These are phyloP conservation scores for Clarkia xantiana DNA, from an alignment of 345 rosid species.

Conservation along the genomic window DNA sequence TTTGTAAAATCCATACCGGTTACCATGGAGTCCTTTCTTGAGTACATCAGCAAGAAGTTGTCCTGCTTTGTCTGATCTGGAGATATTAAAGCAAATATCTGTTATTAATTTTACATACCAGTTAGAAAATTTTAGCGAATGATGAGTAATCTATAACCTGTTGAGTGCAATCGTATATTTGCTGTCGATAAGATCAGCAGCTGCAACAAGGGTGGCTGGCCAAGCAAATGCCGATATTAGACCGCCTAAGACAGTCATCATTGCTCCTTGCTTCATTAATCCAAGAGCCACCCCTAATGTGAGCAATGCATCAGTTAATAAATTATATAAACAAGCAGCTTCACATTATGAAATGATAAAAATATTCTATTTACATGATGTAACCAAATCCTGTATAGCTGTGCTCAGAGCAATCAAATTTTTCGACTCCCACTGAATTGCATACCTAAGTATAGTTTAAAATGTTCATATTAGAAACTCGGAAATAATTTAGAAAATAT, in stretches of 20 bases:
- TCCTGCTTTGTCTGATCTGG: conserved; percentile 88
- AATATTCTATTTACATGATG: conserved; percentile 55
- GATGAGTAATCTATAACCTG: conserved; percentile 34
- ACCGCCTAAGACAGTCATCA: conserved; percentile 80
- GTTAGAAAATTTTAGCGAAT: no score
- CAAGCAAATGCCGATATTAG: conserved; percentile 74
- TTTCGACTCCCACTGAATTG: conserved; percentile 82
- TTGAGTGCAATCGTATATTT: conserved; percentile 79
- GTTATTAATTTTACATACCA: no score
- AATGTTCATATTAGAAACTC: not conserved
- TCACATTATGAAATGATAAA: conserved; percentile 5
- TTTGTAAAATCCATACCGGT: conserved; percentile 35
- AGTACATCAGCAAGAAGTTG: conserved; percentile 79
- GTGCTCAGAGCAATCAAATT: conserved; percentile 89
- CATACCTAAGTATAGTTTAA: conserved; percentile 38
- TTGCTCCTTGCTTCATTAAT: conserved; percentile 91
- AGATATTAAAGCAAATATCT: not conserved
- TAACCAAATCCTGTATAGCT: conserved; percentile 96
- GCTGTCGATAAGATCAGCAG: conserved; percentile 87
- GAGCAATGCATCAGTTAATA: conserved; percentile 5
- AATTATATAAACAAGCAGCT: not conserved
- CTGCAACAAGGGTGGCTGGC: conserved; percentile 72
- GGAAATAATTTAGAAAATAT: not conserved
- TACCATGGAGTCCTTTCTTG: conserved; percentile 79
- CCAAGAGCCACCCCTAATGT: conserved; percentile 50